phyloP scores from a whole-genome alignment of 805 yeast genomes.

The Ogataea nakhonphanomensis region DNA sequence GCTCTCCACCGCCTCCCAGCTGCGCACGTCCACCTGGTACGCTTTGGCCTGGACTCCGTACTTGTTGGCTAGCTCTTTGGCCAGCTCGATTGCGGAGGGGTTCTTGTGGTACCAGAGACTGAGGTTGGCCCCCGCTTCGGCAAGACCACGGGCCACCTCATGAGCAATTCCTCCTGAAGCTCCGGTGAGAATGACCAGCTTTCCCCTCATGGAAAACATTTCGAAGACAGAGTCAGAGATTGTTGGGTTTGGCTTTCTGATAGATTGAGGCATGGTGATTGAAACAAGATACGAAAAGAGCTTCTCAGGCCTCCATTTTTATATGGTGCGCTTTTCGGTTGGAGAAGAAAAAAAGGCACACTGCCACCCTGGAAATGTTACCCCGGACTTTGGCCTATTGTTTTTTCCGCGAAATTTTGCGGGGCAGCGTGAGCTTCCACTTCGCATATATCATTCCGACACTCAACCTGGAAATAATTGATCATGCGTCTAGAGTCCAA shows the following conservation, averaged over 20 bases:
- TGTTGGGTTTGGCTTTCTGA: constrained; percentile 16
- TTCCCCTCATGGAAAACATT: constrained; percentile 38
- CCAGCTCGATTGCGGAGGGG: constrained; percentile 9
- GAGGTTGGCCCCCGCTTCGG: constrained; percentile 45
- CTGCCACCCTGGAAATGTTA: no score
- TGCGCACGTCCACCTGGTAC: constrained; percentile 33
- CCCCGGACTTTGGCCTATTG: no score
- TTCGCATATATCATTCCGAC: no score
- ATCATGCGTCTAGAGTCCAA: not conserved
- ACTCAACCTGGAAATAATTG: no score
- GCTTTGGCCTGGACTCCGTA: constrained; percentile 21
- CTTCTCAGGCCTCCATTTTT: not conserved
- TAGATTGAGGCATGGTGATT: constrained; percentile 11
- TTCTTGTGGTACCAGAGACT: constrained; percentile 36
- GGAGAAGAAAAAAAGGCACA: no score
- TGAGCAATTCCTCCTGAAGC: constrained; percentile 59
- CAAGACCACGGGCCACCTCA: constrained; percentile 49
- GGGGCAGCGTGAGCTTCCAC: no score
- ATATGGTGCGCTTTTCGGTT: no score
- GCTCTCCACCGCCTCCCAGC: constrained; percentile 29
- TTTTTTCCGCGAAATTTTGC: no score
- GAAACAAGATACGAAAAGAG: not conserved
- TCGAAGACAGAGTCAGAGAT: constrained; percentile 19
- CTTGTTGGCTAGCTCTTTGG: constrained; percentile 25
- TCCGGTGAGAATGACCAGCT: constrained; percentile 48